Evolutionary conservation across 2,329 filamentous ascomycete species (phyloP).

Genomic region (Penicillium verrucosum): DNA sequence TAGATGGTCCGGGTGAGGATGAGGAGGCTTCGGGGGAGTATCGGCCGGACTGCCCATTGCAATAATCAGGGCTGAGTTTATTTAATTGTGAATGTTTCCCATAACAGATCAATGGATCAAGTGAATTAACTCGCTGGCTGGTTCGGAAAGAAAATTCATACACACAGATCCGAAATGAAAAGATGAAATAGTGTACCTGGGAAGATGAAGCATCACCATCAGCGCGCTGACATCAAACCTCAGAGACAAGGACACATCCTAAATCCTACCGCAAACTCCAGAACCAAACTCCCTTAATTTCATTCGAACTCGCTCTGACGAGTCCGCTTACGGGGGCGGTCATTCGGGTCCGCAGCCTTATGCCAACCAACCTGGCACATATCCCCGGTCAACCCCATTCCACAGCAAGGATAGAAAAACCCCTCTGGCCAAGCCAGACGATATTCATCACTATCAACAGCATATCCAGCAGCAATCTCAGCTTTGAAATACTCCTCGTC

Average conservation of each 20-base stretch:
- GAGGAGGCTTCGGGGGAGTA: not conserved
- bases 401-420: not conserved
- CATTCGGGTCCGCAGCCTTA: not conserved
- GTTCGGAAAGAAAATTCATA: not conserved
- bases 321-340: not conserved
- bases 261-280: not conserved
- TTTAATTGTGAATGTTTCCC: not conserved
- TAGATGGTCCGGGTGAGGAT: not conserved
- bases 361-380: slow-evolving; percentile 1
- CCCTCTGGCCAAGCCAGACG: not conserved
- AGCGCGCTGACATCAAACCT: not conserved
- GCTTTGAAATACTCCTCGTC: not conserved
- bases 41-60: not conserved
- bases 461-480: not conserved
- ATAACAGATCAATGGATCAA: too few species aligned
- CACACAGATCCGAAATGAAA: not conserved
- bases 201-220: too few species aligned
- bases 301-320: not conserved
- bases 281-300: not conserved
- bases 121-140: not conserved
- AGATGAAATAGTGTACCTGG: too few species aligned
- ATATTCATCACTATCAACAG: not conserved
- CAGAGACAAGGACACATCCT: not conserved
- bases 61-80: not conserved
- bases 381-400: not conserved